phyloP scores from a whole-genome alignment of 768 basidiomycete genomes.

The Lactifluus echinatus region DNA sequence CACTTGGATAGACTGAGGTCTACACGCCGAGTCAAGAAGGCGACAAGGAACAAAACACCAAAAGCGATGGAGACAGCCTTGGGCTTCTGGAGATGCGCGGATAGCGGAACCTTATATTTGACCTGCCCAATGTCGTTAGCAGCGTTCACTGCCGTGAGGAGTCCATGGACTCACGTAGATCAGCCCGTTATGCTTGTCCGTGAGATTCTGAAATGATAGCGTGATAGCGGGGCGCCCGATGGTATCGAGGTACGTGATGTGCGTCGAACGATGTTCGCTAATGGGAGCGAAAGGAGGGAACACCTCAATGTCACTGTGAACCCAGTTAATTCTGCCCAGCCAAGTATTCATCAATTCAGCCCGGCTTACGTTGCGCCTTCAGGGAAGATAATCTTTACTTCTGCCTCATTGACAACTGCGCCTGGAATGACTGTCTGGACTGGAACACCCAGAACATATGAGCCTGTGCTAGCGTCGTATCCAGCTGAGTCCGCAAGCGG shows the following conservation, averaged over 20 bases:
- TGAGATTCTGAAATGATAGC: slow-evolving; percentile 64
- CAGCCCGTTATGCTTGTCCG: slow-evolving; percentile 66
- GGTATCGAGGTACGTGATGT: slow-evolving; percentile 88
- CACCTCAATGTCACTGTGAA: slow-evolving; percentile 64
- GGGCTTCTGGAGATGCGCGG: slow-evolving; percentile 84
- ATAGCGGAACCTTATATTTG: slow-evolving; percentile 73
- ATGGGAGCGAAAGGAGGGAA: slow-evolving; percentile 70
- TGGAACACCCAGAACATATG: slow-evolving; percentile 72
- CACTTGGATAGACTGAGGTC: slow-evolving; percentile 36
- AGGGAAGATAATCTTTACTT: slow-evolving; percentile 74
- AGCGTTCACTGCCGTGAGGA: background rate
- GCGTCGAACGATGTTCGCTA: slow-evolving; percentile 50
- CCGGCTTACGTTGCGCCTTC: slow-evolving; percentile 87
- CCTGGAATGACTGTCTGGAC: slow-evolving; percentile 77
- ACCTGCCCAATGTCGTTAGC: slow-evolving; percentile 43
- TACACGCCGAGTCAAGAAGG: slow-evolving; percentile 39
- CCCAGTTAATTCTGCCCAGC: slow-evolving; percentile 10
- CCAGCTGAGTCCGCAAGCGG: slow-evolving; percentile 64
- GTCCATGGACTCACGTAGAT: slow-evolving; percentile 61
- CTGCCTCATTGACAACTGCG: slow-evolving; percentile 71
- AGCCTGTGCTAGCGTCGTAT: slow-evolving; percentile 53
- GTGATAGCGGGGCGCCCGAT: slow-evolving; percentile 74
- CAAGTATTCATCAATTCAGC: background rate
- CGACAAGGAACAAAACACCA: slow-evolving; percentile 52
- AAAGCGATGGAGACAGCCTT: slow-evolving; percentile 66